Evolutionary conservation across 192 early-diverging fungal genomes (phyloP), one percentile per base, ranked within the genome.

Genomic region (Polychytrium aggregatum): DNA sequence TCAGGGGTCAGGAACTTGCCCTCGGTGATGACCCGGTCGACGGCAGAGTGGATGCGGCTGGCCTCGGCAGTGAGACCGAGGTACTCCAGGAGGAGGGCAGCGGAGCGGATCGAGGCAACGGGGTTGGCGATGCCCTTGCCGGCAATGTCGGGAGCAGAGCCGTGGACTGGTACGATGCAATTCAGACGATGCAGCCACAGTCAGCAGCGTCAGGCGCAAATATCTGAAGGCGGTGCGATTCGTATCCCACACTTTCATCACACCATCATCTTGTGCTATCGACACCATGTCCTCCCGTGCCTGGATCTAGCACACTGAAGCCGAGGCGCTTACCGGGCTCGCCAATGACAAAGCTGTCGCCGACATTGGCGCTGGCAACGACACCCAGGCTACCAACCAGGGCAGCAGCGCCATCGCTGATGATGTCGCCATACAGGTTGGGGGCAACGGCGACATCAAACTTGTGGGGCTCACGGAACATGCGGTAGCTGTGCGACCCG

Each of bases 371-470:
- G 50, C 86, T 85, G 40, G 92, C 92, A 21, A 98, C 92, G 21
- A 98, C 78, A 20, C 94, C 94, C 49, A 98, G 72, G 50, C 84
- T 88, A 16, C 94, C 94, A 1, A 95, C 94, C 26, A 98, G 60
- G 10, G 94, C 94, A 3, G 94, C 94, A 10, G 94, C 94, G 29
- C 90, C 94, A 60, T 98, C 94, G 60, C 82, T 86, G 57, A 98
- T 87, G 48, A 98, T 98, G 55, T 98, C 94, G 37, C 94, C 94
- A 56, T 95, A 98, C 57, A 98, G 63, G 73, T 98, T 98, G 50
- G 94, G 94, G 1, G 92, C 92, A 26, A 98, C 94, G 1, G 83
- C 84, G 6, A 98, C 94, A 67, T 98, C 94, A 71, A 95, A 95
- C 8, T 76, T 78, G 33, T 96, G 76, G 39, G 94, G 92, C 59